Base-by-base conservation (phyloP, 768 basidiomycete genomes). In the Hericium coralloides region DNA sequence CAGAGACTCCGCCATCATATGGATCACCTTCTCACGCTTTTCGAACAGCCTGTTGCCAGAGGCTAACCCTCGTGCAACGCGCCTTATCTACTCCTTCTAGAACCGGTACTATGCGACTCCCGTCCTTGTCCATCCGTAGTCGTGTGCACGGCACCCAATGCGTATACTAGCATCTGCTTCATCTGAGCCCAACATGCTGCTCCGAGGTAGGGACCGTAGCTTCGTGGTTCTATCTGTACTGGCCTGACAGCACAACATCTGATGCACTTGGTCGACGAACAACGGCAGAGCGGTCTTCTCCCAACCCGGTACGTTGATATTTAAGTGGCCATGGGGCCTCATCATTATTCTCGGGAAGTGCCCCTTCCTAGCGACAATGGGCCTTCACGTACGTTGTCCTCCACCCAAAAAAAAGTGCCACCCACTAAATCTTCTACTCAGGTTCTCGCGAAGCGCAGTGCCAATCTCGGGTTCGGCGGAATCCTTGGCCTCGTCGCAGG, bases 401-500 rank as follows among this genome's bases (percentile, higher is more conserved):
- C n/a, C n/a, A n/a, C n/a, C n/a, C n/a, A n/a, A n/a, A n/a, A n/a
- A n/a, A n/a, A n/a, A n/a, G n/a, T n/a, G n/a, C n/a, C n/a, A 58
- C 58, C 36, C 49, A 56, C 15, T 4, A 18, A 53, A 4, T 20
- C 37, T 25, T 8, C 55, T 37, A 36, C 18, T 56, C 41, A 49
- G 55, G 58, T 37, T 38, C 49, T 25, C 49, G 59, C 43, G 38
- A 60, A 52, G 55, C 53, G 58, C 18, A 55, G 39, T 38, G 4
- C 38, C 1, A 22, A 37, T 50, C 55, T 31, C 45, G n/a, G 23
- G 1, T 39, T 52, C 17, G 51, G 31, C 12, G 37, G 23, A 4
- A 36, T 38, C 51, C 36, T 55, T 22, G 61, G 57, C 37, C 60
- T 60, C 48, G 52, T 60, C 49, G 63, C 50, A 26, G 59, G 55